Evolutionary conservation across 306 rosid species (phyloP).

Genomic region (Abrus pulchellus): DNA sequence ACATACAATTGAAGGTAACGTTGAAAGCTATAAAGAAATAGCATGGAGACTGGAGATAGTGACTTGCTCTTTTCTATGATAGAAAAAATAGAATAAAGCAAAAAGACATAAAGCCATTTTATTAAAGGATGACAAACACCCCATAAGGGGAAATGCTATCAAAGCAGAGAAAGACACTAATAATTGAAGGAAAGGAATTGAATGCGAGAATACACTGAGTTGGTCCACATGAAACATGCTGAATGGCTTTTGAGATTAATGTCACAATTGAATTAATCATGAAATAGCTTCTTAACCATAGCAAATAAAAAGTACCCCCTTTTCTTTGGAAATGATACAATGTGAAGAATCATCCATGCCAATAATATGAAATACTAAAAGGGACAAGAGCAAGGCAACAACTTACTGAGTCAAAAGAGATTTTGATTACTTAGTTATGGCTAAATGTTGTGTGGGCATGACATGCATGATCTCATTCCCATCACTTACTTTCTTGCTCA

Average conservation of each 20-base stretch:
- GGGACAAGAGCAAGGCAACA: background rate
- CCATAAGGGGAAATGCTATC: constrained; percentile 39
- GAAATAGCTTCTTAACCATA: background rate
- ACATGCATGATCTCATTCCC: background rate
- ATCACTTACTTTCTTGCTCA: constrained; percentile 24
- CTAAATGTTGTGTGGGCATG: background rate
- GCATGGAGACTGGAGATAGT: constrained; percentile 38
- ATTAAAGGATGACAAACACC: constrained; percentile 39
- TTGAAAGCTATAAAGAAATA: constrained; percentile 14
- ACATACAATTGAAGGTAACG: background rate
- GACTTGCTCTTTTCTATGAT: constrained; percentile 27
- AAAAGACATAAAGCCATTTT: constrained; percentile 27
- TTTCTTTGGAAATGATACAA: constrained; percentile 26
- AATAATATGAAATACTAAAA: constrained; percentile 20
- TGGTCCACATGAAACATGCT: constrained; percentile 47
- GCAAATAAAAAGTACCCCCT: background rate
- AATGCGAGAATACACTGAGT: constrained; percentile 39
- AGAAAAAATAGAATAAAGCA: constrained; percentile 42
- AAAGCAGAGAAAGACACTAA: constrained; percentile 37
- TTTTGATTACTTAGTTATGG: background rate
- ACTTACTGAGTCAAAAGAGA: background rate
- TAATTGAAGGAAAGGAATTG: constrained; percentile 49
- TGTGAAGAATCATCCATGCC: constrained; percentile 15
- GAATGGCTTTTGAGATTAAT: constrained; percentile 40
- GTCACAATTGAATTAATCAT: constrained; percentile 14